Evolutionary conservation across 495 filamentous ascomycete species (phyloP).

Genomic region (Lasiosphaeris hirsuta): DNA sequence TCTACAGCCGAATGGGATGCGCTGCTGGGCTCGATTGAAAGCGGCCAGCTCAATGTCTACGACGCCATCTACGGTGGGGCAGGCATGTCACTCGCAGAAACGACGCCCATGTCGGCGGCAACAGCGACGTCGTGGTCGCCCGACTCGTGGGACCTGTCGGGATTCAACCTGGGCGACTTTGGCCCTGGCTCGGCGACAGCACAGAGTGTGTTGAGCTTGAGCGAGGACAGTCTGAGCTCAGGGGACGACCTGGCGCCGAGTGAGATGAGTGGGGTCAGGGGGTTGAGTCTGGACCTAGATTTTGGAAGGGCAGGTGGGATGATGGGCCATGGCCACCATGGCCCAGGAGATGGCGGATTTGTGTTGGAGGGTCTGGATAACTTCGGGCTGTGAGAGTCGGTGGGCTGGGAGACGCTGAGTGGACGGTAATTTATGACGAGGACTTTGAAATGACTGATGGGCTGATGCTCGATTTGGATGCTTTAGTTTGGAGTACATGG

Average conservation of each 20-base stretch:
- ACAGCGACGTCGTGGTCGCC: conserved; percentile 48
- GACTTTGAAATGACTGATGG: background rate
- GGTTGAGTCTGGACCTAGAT: conserved; percentile 30
- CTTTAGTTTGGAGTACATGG: background rate
- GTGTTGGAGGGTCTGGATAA: conserved; percentile 17
- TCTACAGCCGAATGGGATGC: conserved; percentile 75
- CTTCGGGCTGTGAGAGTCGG: conserved; percentile 11
- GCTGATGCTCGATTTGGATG: background rate
- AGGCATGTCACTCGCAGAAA: conserved; percentile 42
- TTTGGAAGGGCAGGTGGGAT: background rate
- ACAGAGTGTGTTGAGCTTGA: conserved; percentile 71
- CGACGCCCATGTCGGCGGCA: conserved; percentile 28
- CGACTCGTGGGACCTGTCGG: conserved; percentile 52
- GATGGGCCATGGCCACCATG: background rate
- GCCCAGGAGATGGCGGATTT: background rate
- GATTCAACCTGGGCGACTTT: conserved; percentile 47
- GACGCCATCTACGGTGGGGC: conserved; percentile 78
- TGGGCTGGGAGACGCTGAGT: background rate
- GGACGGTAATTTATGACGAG: conserved; percentile 2
- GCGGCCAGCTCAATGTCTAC: conserved; percentile 74
- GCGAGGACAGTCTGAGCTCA: conserved; percentile 69
- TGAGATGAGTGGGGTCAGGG: conserved; percentile 32
- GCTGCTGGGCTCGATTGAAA: conserved; percentile 71
- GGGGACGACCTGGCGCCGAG: conserved; percentile 42
- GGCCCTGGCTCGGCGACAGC: conserved; percentile 39